Evolutionary conservation across 176 grass and related monocot species (phyloP).

Genomic region (Puccinellia tenuiflora): DNA sequence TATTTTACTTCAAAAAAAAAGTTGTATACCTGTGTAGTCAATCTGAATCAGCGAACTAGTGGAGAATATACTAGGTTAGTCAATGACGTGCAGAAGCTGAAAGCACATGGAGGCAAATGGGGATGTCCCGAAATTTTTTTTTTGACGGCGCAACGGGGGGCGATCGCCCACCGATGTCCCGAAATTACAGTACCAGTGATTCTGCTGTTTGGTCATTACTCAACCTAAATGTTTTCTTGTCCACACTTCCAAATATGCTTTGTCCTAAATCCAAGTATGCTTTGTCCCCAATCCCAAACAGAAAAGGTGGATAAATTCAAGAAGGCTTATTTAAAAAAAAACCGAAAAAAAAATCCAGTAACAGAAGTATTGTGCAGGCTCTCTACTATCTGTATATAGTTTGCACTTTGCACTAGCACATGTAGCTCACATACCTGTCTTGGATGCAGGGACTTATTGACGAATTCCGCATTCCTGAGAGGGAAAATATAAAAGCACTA

Average conservation of each 20-base stretch:
- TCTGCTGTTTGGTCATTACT: slow-evolving; percentile 7
- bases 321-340: background rate
- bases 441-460: slow-evolving; percentile 74
- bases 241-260: background rate
- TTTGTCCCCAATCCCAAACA: background rate
- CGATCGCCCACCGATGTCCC: no score
- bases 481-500: slow-evolving; percentile 56
- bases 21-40: background rate
- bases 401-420: background rate
- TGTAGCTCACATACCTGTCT: slow-evolving; percentile 12
- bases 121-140: no score
- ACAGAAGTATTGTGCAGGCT: background rate
- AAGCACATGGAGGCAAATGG: slow-evolving; percentile 33
- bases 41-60: slow-evolving; percentile 12
- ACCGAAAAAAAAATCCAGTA: background rate
- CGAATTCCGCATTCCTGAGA: slow-evolving; percentile 72
- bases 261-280: background rate
- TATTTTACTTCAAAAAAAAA: no score
- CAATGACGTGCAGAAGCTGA: slow-evolving; percentile 28
- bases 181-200: background rate
- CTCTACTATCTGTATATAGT: background rate
- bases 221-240: background rate
- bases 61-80: slow-evolving; percentile 6
- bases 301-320: background rate
- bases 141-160: no score